Conservation (phyloP, 306 rosid genomes). For the Inga oerstediana region DNA sequence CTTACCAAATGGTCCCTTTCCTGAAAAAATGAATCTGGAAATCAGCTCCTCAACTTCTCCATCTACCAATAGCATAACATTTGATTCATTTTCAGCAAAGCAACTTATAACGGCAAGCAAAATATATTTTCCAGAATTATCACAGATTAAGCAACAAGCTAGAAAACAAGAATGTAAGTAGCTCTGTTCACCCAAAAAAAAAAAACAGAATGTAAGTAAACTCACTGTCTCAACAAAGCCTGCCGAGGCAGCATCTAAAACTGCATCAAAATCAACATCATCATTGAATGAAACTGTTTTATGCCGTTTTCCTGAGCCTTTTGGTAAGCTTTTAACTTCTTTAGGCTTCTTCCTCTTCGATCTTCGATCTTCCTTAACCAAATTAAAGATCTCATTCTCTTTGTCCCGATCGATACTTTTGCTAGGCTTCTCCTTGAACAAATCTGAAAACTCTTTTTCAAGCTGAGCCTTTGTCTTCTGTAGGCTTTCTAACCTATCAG, state of each 20-base stretch:
- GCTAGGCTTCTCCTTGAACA: slow-evolving; percentile 40
- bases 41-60: slow-evolving; percentile 40
- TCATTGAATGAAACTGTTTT: slow-evolving; percentile 78
- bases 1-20: slow-evolving; percentile 93
- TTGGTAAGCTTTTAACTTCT: slow-evolving; percentile 43
- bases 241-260: slow-evolving; percentile 87
- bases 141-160: slow-evolving; percentile 1
- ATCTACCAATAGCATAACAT: slow-evolving; percentile 8
- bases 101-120: background rate
- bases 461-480: slow-evolving; percentile 68
- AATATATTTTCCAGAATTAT: background rate
- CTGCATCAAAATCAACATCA: slow-evolving; percentile 83
- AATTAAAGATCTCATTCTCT: slow-evolving; percentile 42
- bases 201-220: slow-evolving; percentile 26
- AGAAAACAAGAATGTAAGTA: slow-evolving; percentile 16
- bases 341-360: slow-evolving; percentile 73
- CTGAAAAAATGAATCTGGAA: slow-evolving; percentile 46
- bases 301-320: slow-evolving; percentile 48
- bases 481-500: slow-evolving; percentile 74
- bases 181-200: slow-evolving; percentile 31
- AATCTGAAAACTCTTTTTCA: slow-evolving; percentile 63
- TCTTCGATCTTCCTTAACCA: slow-evolving; percentile 68
- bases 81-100: slow-evolving; percentile 6
- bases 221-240: slow-evolving; percentile 97
- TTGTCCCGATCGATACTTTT: slow-evolving; percentile 36